These are phyloP conservation scores for Ceratocystis lukuohia DNA, from an alignment of 2,329 filamentous ascomycete species.

Conservation along the genomic window DNA sequence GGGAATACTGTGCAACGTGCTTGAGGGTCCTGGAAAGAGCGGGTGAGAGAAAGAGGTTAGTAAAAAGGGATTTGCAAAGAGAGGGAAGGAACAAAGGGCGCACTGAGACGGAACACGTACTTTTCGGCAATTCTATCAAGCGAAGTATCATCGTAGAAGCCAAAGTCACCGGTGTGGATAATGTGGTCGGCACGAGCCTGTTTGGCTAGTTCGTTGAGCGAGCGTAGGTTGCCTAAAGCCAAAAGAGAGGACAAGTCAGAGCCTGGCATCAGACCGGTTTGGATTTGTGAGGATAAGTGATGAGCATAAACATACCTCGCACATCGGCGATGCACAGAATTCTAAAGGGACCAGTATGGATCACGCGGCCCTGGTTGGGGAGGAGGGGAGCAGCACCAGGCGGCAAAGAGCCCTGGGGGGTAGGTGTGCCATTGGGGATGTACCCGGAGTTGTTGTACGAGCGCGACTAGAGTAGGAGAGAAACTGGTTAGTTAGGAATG, in stretches of 20 bases:
- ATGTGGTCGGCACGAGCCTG: slow-evolving; percentile 93
- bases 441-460: slow-evolving; percentile 42
- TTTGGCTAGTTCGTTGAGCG: slow-evolving; percentile 90
- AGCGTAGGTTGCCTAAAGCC: slow-evolving; percentile 70
- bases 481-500: slow-evolving; percentile 22
- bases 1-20: slow-evolving; percentile 97
- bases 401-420: slow-evolving; percentile 25
- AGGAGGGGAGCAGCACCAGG: slow-evolving; percentile 51
- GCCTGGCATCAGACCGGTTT: slow-evolving; percentile 19
- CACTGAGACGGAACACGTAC: slow-evolving; percentile 39
- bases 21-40: slow-evolving; percentile 62
- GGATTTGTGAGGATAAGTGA: background rate
- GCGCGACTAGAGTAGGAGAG: slow-evolving; percentile 27
- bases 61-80: background rate
- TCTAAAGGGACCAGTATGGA: slow-evolving; percentile 52
- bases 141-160: slow-evolving; percentile 94
- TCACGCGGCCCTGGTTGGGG: slow-evolving; percentile 52
- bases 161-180: slow-evolving; percentile 97
- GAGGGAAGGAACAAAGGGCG: background rate
- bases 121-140: slow-evolving; percentile 97
- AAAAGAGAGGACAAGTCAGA: background rate
- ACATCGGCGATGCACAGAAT: slow-evolving; percentile 61
- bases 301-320: slow-evolving; percentile 39
- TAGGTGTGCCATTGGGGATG: slow-evolving; percentile 47
- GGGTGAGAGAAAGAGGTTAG: slow-evolving; percentile 15